Percentiles rank a stretch among this genome's conserved stretches.
These are phyloP conservation scores for Gossypium davidsonii DNA, from an alignment of 441 rosid species.

Conservation along the genomic window DNA sequence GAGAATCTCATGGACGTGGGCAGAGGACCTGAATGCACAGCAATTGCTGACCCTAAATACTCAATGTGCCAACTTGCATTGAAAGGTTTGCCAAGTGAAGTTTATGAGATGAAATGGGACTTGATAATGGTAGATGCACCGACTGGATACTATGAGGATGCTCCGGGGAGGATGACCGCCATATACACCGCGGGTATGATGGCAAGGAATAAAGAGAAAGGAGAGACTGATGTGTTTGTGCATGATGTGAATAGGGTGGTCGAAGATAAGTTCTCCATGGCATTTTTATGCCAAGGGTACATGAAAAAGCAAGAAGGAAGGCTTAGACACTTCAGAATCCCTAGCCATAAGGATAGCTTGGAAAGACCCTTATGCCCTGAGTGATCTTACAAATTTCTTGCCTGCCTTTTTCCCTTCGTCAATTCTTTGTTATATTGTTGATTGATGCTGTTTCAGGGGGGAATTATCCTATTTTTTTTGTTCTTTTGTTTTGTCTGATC, in stretches of 20 bases:
- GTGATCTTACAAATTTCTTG: conserved; percentile 7
- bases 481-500: not conserved
- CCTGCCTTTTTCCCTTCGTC: not conserved
- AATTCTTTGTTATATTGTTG: not conserved
- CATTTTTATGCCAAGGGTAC: conserved; percentile 69
- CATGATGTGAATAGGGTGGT: conserved; percentile 78
- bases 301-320: conserved; percentile 74
- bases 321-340: conserved; percentile 69
- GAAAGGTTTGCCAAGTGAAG: conserved; percentile 61
- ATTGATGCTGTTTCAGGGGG: conserved; percentile 1
- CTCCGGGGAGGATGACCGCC: conserved; percentile 80
- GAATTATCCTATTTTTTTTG: not conserved
- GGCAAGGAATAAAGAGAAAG: conserved; percentile 54
- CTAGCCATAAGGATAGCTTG: conserved; percentile 45
- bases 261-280: conserved; percentile 66
- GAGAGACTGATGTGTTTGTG: conserved; percentile 71
- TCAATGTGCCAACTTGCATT: conserved; percentile 81
- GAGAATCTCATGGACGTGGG: conserved; percentile 66
- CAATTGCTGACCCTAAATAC: conserved; percentile 52
- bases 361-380: conserved; percentile 61
- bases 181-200: conserved; percentile 81
- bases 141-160: conserved; percentile 64
- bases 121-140: conserved; percentile 85
- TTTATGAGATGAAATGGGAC: conserved; percentile 68
- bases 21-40: conserved; percentile 70